phyloP scores from a whole-genome alignment of 805 yeast genomes.

The Cyberlindnera xishuangbannaensis region DNA sequence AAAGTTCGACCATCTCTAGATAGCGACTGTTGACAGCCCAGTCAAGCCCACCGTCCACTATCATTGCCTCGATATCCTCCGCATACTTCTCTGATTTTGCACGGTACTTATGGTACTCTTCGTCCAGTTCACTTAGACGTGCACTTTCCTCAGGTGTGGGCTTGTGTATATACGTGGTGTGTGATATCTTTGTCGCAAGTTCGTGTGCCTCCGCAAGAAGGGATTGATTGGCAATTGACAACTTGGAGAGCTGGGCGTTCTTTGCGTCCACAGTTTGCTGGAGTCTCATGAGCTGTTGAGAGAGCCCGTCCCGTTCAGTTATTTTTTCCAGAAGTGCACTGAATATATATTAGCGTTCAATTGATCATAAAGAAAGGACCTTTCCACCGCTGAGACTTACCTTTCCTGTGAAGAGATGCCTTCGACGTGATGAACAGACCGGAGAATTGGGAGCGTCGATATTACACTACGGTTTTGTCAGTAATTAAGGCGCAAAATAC shows the following conservation, averaged over 20 bases:
- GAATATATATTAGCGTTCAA: neutral
- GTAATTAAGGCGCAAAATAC: neutral
- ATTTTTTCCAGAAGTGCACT: conserved; percentile 12
- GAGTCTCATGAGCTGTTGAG: neutral
- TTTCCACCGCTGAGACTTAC: conserved; percentile 6
- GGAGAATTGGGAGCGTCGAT: conserved; percentile 17
- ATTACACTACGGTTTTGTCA: conserved; percentile 5
- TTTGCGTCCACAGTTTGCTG: neutral
- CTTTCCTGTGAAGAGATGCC: conserved; percentile 17
- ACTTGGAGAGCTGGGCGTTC: neutral
- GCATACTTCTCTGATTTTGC: conserved; percentile 6
- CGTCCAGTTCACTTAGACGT: neutral
- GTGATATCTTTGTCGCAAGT: neutral
- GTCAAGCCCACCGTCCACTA: conserved; percentile 30
- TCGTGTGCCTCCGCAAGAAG: neutral
- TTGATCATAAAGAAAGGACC: too few relatives aligned
- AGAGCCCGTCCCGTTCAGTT: conserved; percentile 12
- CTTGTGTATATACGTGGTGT: neutral
- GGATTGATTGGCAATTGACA: neutral
- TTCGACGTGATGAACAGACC: conserved; percentile 24
- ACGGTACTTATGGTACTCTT: conserved; percentile 5
- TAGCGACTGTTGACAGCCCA: conserved; percentile 28
- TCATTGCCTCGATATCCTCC: conserved; percentile 24
- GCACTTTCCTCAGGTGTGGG: neutral
- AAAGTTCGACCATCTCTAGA: conserved; percentile 22